These are phyloP conservation scores for Porcisia deanei DNA, from an alignment of 208 protist species.

Conservation along the genomic window DNA sequence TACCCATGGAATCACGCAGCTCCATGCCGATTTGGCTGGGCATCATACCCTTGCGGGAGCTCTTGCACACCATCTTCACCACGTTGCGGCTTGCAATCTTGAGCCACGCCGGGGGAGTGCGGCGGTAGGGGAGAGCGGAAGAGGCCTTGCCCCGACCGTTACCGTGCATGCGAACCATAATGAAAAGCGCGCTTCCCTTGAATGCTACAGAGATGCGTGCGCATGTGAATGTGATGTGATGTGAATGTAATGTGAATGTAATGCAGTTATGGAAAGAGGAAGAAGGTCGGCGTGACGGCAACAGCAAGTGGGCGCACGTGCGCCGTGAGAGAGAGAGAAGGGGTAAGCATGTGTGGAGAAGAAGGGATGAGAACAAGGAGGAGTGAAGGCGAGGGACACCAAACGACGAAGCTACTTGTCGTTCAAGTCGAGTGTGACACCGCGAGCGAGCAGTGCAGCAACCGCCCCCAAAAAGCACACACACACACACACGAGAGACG, in stretches of 20 bases:
- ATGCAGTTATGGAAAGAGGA: background rate
- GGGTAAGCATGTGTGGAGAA: too few species aligned
- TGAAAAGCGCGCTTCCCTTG: background rate
- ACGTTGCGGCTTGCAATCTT: slow-evolving; percentile 96
- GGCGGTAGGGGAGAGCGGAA: slow-evolving; percentile 98
- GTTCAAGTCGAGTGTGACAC: too few species aligned
- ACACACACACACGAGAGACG: too few species aligned
- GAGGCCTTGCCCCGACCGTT: slow-evolving; percentile 98
- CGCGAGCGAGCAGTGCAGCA: too few species aligned
- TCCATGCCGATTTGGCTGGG: slow-evolving; percentile 99
- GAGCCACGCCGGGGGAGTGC: slow-evolving; percentile 98
- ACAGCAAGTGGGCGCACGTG: too few species aligned
- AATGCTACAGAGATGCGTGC: background rate
- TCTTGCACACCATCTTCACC: slow-evolving; percentile 96
- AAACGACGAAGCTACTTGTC: too few species aligned
- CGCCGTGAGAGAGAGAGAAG: too few species aligned
- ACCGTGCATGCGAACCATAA: slow-evolving; percentile 97
- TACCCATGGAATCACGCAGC: slow-evolving; percentile 99
- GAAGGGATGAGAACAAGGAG: too few species aligned
- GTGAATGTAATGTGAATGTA: background rate
- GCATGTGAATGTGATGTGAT: background rate
- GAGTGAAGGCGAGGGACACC: too few species aligned
- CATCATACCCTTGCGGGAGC: slow-evolving; percentile 99
- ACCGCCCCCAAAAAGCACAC: too few species aligned
- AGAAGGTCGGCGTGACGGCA: background rate